Conservation (phyloP, 306 rosid genomes). For the Acmispon strigosus region DNA sequence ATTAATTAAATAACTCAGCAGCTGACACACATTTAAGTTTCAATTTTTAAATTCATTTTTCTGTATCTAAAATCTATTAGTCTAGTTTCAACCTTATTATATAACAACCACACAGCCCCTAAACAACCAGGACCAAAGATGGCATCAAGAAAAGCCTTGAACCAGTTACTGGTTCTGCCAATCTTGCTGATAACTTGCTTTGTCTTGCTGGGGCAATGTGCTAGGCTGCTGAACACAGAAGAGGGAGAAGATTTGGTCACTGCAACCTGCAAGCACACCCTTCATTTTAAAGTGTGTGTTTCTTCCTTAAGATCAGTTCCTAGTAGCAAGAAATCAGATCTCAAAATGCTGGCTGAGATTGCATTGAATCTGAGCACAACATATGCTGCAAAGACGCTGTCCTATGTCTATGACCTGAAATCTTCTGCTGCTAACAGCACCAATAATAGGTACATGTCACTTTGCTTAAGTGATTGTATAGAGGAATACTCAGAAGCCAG, state of each 20-base stretch:
- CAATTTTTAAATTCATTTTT: neutral
- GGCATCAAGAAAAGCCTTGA: slow-evolving; percentile 7
- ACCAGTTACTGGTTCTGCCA: neutral
- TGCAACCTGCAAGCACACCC: slow-evolving; percentile 31
- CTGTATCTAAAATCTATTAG: neutral
- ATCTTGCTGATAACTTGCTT: slow-evolving; percentile 7
- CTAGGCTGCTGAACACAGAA: neutral
- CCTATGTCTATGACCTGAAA: slow-evolving; percentile 1
- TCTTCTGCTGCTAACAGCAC: slow-evolving; percentile 5
- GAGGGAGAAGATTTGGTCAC: slow-evolving; percentile 21
- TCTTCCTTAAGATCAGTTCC: slow-evolving; percentile 33
- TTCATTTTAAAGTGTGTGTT: slow-evolving; percentile 17
- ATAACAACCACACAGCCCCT: neutral
- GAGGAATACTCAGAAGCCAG: slow-evolving; percentile 29
- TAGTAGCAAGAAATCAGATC: slow-evolving; percentile 10
- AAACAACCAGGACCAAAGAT: neutral
- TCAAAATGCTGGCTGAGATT: slow-evolving; percentile 18
- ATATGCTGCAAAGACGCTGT: slow-evolving; percentile 11
- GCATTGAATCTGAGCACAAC: slow-evolving; percentile 23
- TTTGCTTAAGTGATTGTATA: slow-evolving; percentile 18
- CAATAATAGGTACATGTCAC: neutral
- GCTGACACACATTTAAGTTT: neutral
- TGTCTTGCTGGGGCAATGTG: slow-evolving; percentile 5
- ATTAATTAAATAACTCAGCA: neutral
- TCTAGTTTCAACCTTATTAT: neutral